These are phyloP conservation scores for Corynespora cassiicola DNA, from an alignment of 2,329 filamentous ascomycete genomes.

Conservation along the genomic window DNA sequence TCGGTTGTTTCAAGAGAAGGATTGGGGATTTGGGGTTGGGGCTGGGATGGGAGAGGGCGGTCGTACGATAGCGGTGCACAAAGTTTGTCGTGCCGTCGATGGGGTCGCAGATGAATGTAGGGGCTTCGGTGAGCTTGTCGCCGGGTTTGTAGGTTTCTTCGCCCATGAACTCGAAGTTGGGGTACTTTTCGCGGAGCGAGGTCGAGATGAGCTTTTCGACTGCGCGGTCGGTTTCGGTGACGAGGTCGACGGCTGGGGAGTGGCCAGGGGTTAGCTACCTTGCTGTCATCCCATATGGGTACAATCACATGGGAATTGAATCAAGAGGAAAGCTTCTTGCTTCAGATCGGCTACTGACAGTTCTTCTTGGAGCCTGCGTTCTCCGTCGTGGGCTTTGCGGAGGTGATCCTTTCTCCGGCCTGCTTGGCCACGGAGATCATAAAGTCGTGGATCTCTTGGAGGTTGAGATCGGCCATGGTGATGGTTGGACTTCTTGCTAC, in stretches of 20 bases:
- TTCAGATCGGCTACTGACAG: constrained; percentile 32
- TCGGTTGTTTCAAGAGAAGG: too few species aligned
- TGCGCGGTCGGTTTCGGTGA: constrained; percentile 68
- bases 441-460: constrained; percentile 57
- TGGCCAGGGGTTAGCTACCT: neutral
- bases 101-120: constrained; percentile 82
- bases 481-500: too few species aligned
- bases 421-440: constrained; percentile 53
- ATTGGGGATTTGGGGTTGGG: neutral
- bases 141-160: constrained; percentile 75
- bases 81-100: constrained; percentile 87
- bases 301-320: neutral
- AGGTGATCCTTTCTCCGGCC: constrained; percentile 54
- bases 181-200: constrained; percentile 58
- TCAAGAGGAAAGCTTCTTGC: constrained; percentile 1
- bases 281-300: too few species aligned
- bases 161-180: constrained; percentile 57
- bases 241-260: constrained; percentile 62
- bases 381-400: constrained; percentile 51
- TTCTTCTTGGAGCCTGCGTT: constrained; percentile 57
- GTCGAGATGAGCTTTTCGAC: constrained; percentile 65
- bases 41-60: constrained; percentile 35
- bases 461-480: constrained; percentile 46
- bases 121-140: constrained; percentile 65
- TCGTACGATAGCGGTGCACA: constrained; percentile 70